Percentiles rank a stretch among this genome's conserved stretches.
phyloP scores from a whole-genome alignment of 768 basidiomycete genomes.

The Termitomyces sp. region DNA sequence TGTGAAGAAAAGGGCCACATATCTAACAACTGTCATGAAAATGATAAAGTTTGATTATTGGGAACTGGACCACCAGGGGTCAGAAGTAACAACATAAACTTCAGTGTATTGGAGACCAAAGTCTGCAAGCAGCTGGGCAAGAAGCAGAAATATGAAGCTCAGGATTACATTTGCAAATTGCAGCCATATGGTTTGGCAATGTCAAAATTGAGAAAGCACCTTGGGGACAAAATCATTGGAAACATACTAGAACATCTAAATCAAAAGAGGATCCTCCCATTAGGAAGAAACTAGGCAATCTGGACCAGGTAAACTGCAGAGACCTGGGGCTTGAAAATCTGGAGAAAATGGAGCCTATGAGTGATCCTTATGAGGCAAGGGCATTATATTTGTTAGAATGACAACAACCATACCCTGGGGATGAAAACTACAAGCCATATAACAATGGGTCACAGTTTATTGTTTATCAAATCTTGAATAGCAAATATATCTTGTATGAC shows the following conservation, averaged over 20 bases:
- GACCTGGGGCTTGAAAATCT: background rate
- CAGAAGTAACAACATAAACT: too few species aligned
- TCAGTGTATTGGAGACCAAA: too few species aligned
- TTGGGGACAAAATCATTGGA: background rate
- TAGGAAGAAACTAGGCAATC: background rate
- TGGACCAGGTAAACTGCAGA: background rate
- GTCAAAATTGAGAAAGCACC: too few species aligned
- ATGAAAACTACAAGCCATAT: background rate
- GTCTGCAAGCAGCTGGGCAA: too few species aligned
- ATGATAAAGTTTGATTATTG: too few species aligned
- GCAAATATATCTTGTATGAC: background rate
- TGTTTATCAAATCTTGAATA: background rate
- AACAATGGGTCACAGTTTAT: background rate
- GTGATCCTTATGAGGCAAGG: background rate
- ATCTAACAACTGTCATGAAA: too few species aligned
- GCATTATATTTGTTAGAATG: background rate
- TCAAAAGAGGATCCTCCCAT: background rate
- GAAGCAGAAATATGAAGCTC: too few species aligned
- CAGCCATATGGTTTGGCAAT: too few species aligned
- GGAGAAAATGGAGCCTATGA: background rate
- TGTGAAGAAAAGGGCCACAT: too few species aligned
- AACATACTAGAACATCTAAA: background rate
- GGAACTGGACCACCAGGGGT: too few species aligned
- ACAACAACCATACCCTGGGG: too few species aligned
- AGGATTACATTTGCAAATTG: too few species aligned